phyloP scores from a whole-genome alignment of 148 eudicot genomes.

The Fagopyrum esculentum region DNA sequence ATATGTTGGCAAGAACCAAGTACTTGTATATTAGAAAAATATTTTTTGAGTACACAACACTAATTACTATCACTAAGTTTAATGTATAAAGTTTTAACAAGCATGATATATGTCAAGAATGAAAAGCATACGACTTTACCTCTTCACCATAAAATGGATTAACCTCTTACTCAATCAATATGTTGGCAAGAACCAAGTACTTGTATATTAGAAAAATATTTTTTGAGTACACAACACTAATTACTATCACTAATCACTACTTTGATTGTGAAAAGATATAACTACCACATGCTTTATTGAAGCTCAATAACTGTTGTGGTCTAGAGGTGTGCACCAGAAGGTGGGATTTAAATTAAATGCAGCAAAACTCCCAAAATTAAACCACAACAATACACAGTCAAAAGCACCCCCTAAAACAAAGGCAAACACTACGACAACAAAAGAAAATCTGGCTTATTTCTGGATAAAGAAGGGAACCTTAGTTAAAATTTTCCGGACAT shows the following conservation, averaged over 20 bases:
- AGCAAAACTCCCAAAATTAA: not conserved
- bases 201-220: constrained; percentile 25
- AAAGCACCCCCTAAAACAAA: too few relatives aligned
- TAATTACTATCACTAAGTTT: too few relatives aligned
- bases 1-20: constrained; percentile 94
- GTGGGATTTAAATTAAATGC: not conserved
- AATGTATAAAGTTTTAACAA: not conserved
- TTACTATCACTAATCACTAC: not conserved
- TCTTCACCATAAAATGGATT: constrained; percentile 99
- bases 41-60: not conserved
- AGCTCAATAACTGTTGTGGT: not conserved
- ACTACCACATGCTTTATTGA: not conserved
- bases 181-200: constrained; percentile 93
- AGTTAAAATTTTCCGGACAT: not conserved
- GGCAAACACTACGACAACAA: too few relatives aligned
- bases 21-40: constrained; percentile 36
- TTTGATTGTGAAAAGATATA: not conserved
- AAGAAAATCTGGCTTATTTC: too few relatives aligned
- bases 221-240: not conserved
- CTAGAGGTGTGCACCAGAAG: not conserved
- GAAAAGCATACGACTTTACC: constrained; percentile 80
- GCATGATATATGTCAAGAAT: not conserved
- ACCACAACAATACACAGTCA: not conserved
- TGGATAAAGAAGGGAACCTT: too few relatives aligned
- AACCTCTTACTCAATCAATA: constrained; percentile 93